phyloP scores from a whole-genome alignment of 305 asterid genomes.

The Fraxinus nigra region DNA sequence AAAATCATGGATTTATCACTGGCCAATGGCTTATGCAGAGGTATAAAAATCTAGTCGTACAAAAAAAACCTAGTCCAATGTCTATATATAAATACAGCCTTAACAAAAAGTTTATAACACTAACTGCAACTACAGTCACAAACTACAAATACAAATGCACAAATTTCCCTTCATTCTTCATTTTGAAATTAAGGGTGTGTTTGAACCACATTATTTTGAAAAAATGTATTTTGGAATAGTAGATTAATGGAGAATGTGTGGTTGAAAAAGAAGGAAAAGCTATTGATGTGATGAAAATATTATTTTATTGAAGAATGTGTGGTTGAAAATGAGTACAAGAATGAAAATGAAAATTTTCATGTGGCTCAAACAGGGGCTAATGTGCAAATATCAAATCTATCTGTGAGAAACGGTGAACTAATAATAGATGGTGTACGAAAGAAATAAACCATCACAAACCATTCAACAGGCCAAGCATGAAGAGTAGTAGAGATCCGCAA shows the following conservation, averaged over 20 bases:
- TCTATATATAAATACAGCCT: not conserved
- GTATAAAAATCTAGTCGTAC: not conserved
- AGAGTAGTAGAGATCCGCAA: not conserved
- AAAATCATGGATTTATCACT: not conserved
- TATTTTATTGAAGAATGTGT: too few species aligned
- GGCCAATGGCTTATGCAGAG: not conserved
- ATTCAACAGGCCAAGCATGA: slow-evolving; percentile 1
- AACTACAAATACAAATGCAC: not conserved
- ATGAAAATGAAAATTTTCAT: too few species aligned
- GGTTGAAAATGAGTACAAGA: too few species aligned
- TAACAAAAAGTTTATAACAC: not conserved
- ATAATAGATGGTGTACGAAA: not conserved
- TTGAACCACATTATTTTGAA: too few species aligned
- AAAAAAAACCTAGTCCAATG: not conserved
- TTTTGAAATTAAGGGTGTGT: not conserved
- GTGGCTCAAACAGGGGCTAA: too few species aligned
- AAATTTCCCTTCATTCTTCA: not conserved
- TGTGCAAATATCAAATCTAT: not conserved
- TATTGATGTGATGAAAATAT: too few species aligned
- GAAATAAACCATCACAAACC: not conserved
- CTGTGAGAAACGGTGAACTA: not conserved
- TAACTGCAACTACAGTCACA: not conserved
- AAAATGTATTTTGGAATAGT: too few species aligned
- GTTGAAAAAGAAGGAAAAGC: too few species aligned
- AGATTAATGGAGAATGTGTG: too few species aligned